These are phyloP conservation scores for Suillus lakei DNA, from an alignment of 768 basidiomycete genomes.

Conservation along the genomic window DNA sequence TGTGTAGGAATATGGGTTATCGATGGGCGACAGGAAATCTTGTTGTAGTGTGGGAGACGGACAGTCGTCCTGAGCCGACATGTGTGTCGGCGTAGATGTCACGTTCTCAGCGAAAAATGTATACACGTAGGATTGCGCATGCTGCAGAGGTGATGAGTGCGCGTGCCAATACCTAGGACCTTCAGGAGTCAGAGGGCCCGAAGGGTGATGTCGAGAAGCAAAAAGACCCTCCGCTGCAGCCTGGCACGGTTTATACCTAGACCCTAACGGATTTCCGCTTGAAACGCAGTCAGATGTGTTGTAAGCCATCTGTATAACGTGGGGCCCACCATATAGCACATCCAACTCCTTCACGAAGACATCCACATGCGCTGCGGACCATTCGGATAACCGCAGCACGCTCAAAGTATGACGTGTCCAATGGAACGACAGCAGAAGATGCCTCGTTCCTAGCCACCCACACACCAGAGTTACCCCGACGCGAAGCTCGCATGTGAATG, in stretches of 20 bases:
- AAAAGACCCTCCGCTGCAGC: constrained; percentile 55
- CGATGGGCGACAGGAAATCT: constrained; percentile 19
- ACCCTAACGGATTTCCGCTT: constrained; percentile 70
- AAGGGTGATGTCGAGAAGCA: constrained; percentile 24
- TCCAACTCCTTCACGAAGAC: constrained; percentile 68
- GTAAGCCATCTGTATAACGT: neutral
- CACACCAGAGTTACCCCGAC: constrained; percentile 52
- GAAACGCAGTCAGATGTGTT: constrained; percentile 16
- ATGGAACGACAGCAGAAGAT: constrained; percentile 53
- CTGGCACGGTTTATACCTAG: constrained; percentile 63
- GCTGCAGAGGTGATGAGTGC: constrained; percentile 13
- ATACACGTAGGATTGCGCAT: constrained; percentile 37
- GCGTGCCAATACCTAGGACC: constrained; percentile 49
- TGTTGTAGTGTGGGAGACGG: constrained; percentile 30
- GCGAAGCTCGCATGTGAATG: constrained; percentile 59
- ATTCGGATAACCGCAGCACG: constrained; percentile 51
- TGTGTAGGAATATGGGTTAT: constrained; percentile 37
- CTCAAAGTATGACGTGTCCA: constrained; percentile 66
- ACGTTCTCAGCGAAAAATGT: constrained; percentile 55
- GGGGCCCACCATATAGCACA: constrained; percentile 59
- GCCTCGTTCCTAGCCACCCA: constrained; percentile 65
- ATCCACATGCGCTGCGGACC: constrained; percentile 64
- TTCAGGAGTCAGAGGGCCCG: constrained; percentile 40
- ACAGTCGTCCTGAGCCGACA: constrained; percentile 7
- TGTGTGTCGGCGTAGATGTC: constrained; percentile 26